Evolutionary conservation across 768 basidiomycete genomes (phyloP), one percentile per base, ranked within the genome.

Genomic region (Trametopsis cervina): DNA sequence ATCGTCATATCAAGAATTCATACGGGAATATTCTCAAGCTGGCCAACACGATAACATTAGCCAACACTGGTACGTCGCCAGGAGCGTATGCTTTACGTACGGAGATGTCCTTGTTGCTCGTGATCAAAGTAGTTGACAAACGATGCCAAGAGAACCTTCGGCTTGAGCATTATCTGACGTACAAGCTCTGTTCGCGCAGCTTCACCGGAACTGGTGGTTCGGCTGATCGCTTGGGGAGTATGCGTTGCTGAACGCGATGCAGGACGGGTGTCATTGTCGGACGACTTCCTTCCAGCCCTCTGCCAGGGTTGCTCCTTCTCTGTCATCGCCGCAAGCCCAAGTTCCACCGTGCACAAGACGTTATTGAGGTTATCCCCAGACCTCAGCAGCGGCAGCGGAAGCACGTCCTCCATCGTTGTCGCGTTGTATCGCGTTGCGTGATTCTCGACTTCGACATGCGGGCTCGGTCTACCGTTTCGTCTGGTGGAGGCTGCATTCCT

Each of bases 301-400:
- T 33, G 29, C 7, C 29, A 15, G 29, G 29, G 15, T 15, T 33
- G 29, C 29, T 33, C 29, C 7, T 33, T 33, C 29, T 33, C 29
- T 33, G 29, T 7, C 29, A 15, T 33, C 29, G 29, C 15, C 7
- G 50, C 57, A 2, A 63, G 55, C 38, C 62, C 62, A 47, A 63
- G 54, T 47, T 63, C 62, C 39, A 63, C 55, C 13, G 59, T 61
- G 44, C 62, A 63, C 41, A 63, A 48, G 13, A 63, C 60, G 24
- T 50, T 50, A 36, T 54, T 54, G 35, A 42, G 49, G 46, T 58
- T 58, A 27, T 46, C 47, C 3, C 35, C 53, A 18, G 41, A 47
- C 12, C 50, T 52, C 29, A 49, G 50, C 23, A 53, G 50, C 11
- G 52, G 56, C 26, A 57, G 62, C 17, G 60, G 29, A 33, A 33